Evolutionary conservation across 441 rosid genomes (phyloP).

Genomic region (Lepidium campestre): DNA sequence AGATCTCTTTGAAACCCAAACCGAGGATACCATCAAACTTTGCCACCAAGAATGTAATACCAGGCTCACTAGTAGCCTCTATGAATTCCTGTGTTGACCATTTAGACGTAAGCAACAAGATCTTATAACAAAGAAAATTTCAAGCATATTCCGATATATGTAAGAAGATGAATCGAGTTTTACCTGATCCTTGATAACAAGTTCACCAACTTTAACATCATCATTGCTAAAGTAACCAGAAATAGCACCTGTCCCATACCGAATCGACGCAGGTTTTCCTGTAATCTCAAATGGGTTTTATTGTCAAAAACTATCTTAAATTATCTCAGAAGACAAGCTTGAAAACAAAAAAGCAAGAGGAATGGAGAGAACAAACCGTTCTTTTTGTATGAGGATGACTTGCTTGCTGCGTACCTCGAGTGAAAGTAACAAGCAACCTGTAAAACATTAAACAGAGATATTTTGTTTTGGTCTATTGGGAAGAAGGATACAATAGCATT

Average conservation of each 20-base stretch:
- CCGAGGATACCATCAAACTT: slow-evolving; percentile 70
- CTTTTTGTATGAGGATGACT: slow-evolving; percentile 50
- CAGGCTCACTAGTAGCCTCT: slow-evolving; percentile 60
- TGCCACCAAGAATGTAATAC: slow-evolving; percentile 54
- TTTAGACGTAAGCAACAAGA: slow-evolving; percentile 26
- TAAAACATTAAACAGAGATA: slow-evolving; percentile 11
- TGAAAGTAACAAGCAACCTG: slow-evolving; percentile 72
- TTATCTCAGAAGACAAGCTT: background rate
- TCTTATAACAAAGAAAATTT: background rate
- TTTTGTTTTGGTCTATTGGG: background rate
- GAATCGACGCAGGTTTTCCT: slow-evolving; percentile 56
- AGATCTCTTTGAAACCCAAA: slow-evolving; percentile 53
- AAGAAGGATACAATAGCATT: background rate
- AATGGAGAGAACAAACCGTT: slow-evolving; percentile 37
- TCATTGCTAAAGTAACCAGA: slow-evolving; percentile 63
- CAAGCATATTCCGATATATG: background rate
- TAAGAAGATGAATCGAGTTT: background rate
- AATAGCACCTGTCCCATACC: slow-evolving; percentile 68
- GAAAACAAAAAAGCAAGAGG: background rate
- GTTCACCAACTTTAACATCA: slow-evolving; percentile 47
- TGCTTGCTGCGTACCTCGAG: slow-evolving; percentile 54
- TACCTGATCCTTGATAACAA: slow-evolving; percentile 52
- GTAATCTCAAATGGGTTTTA: background rate
- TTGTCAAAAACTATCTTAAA: background rate
- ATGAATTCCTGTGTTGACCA: slow-evolving; percentile 46